Base-by-base conservation (phyloP, 257 asterid species). In the Nicotiana knightiana region DNA sequence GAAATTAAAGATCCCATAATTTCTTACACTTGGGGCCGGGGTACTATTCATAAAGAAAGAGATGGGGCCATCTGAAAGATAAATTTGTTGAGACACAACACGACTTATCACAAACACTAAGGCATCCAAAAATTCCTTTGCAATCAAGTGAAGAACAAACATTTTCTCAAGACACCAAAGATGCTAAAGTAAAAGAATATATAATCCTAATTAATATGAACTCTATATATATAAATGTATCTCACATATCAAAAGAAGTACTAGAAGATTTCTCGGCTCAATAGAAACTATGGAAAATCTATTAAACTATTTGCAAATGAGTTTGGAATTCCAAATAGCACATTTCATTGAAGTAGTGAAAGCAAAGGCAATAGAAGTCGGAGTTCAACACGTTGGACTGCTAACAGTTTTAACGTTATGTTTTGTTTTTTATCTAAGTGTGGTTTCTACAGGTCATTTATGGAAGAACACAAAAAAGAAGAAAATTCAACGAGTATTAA, bases 91-190 rank as follows among this genome's bases (percentile, higher is more conserved):
- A 39, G 48, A 39, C 48, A 39, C 48, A 43, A 43, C 10, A 43
- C 48, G 11, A 43, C 8, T 11, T 7, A 43, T 43, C 48, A 8
- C 46, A 43, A 21, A 43, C 65, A 53, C 55, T 39, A 68, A 43
- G 48, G 79, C 79, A 73, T 73, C 62, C 62, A 73, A 48, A 46
- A 73, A 51, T 26, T 73, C 28, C 79, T 73, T 73, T 3, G 6
- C 79, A 24, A 15, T 73, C 79, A 73, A 15, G 79, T 26, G 63
- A 73, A 48, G 79, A 73, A 73, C 63, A 73, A 7, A 73, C 79
- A 73, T 58, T 48, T 26, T 13, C 24, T 6, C 79, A 73, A 73
- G 79, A 48, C 8, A 73, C 28, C 63, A 73, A 73, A 73, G 79
- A 73, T 48, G 62, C 79, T 15, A 73, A 73, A 26, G 26, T 46